Base-by-base conservation (phyloP, 1,139 yeast species). In the Chernovozyma sophiae-reginae region DNA sequence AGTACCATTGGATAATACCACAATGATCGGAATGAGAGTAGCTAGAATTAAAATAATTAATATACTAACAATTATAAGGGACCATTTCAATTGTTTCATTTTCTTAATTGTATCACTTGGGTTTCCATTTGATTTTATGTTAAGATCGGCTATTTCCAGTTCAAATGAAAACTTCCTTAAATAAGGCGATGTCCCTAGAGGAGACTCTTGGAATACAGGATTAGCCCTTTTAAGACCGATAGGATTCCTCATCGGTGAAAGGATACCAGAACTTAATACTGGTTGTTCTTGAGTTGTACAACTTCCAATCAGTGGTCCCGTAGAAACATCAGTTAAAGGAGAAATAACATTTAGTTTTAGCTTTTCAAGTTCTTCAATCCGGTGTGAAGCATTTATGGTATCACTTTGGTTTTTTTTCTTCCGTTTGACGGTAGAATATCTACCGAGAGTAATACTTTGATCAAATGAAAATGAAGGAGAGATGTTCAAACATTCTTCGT, bases 1-100 rank as follows among this genome's bases (percentile, higher is more conserved):
- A 7, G 60, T 57, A 1, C 68, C 64, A 8, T 41, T 39, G 1
- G 55, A 41, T 31, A 58, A 44, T 14, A 51, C 40, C 4, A 53
- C 44, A 4, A 49, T 39, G 2, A 51, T 43, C 3, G 65, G 60
- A 20, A 56, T 38, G 32, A 56, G 55, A 1, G 50, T 51, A 8
- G 48, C 45, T 7, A 51, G 35, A n/a, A 55, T 7, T 6, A 48
- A 5, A 8, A 53, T 34, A 3, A 48, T 10, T 14, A 42, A 32
- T 10, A 23, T 7, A 10, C 15, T 28, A 20, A 31, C 36, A 15
- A 23, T 12, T 7, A 11, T 12, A 4, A 32, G 34, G 14, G 22
- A 6, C 33, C 33, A 31, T 19, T 6, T 28, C 19, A 15, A 28
- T 7, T 28, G 6, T 12, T 19, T 16, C 8, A 6, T 16, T 16